Percentiles rank a stretch among this genome's conserved stretches.
Evolutionary conservation across 163 green algal genomes (phyloP).

Genomic region (Chlorella variabilis): DNA sequence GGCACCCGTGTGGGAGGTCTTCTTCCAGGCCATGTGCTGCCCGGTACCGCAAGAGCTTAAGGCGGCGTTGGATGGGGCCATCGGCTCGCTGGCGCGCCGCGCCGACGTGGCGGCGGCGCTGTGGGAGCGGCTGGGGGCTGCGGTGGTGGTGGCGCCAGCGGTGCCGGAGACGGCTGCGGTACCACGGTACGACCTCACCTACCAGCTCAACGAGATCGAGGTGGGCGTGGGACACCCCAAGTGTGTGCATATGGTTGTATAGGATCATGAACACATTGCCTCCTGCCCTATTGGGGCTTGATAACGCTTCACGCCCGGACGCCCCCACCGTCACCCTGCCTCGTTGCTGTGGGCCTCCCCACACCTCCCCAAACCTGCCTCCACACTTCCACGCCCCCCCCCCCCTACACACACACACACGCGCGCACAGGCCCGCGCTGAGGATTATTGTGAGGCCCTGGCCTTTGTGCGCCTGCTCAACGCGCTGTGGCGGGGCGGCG

Average conservation of each 20-base stretch:
- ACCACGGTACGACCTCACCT: constrained; percentile 61
- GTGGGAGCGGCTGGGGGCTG: constrained; percentile 71
- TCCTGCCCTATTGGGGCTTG: no score
- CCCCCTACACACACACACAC: no score
- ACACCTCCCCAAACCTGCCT: no score
- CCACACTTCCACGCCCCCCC: no score
- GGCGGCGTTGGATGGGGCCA: constrained; percentile 62
- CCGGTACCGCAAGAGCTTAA: constrained; percentile 66
- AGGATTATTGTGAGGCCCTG: constrained; percentile 80
- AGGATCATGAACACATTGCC: no score
- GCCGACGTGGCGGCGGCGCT: constrained; percentile 57
- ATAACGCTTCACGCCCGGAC: no score
- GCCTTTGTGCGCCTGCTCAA: constrained; percentile 82
- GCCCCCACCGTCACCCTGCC: no score
- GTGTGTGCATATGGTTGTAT: background rate
- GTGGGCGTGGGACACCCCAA: constrained; percentile 1
- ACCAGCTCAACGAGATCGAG: constrained; percentile 87
- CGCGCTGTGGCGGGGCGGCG: constrained; percentile 53
- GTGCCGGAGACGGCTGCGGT: constrained; percentile 31
- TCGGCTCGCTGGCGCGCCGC: constrained; percentile 59
- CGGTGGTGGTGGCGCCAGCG: constrained; percentile 61
- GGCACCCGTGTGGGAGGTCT: constrained; percentile 62
- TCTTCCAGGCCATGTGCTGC: constrained; percentile 87
- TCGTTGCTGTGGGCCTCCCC: no score
- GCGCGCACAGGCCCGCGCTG: constrained; percentile 66